Conservation (phyloP, 2,329 filamentous ascomycete genomes). For the Penicillium sclerotigenum region DNA sequence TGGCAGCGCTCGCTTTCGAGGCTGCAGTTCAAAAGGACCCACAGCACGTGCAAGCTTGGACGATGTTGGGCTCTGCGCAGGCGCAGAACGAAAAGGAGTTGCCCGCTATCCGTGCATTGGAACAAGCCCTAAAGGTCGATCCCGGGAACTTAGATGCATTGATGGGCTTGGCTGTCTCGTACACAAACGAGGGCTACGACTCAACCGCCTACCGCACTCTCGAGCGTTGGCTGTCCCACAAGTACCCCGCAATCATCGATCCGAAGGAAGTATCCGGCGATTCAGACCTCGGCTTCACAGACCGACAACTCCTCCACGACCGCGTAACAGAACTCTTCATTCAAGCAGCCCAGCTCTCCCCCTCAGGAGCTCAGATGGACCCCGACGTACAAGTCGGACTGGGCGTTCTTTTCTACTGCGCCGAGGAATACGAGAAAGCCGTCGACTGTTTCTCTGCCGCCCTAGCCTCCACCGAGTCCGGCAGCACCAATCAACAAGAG, state of each 20-base stretch:
- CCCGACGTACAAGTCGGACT: conserved; percentile 97
- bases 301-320: conserved; percentile 83
- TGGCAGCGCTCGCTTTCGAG: conserved; percentile 92
- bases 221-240: conserved; percentile 93
- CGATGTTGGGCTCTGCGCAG: conserved; percentile 83
- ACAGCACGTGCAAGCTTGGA: conserved; percentile 88
- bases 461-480: conserved; percentile 78
- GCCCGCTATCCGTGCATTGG: conserved; percentile 87
- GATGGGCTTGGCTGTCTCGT: conserved; percentile 93
- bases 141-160: conserved; percentile 82
- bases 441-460: conserved; percentile 97
- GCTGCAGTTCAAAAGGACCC: conserved; percentile 89
- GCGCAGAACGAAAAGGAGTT: conserved; percentile 99
- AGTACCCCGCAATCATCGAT: conserved; percentile 80
- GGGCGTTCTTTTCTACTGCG: conserved; percentile 95
- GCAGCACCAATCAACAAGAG: conserved; percentile 75
- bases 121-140: conserved; percentile 85
- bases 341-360: conserved; percentile 83
- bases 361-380: conserved; percentile 92
- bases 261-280: conserved; percentile 69
- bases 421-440: conserved; percentile 96
- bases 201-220: conserved; percentile 93
- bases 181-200: conserved; percentile 98
- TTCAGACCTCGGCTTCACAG: conserved; percentile 89
- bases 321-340: conserved; percentile 91